These are phyloP conservation scores for Leccinum pallidistipes DNA, from an alignment of 1,284 basidiomycete species.

Conservation along the genomic window DNA sequence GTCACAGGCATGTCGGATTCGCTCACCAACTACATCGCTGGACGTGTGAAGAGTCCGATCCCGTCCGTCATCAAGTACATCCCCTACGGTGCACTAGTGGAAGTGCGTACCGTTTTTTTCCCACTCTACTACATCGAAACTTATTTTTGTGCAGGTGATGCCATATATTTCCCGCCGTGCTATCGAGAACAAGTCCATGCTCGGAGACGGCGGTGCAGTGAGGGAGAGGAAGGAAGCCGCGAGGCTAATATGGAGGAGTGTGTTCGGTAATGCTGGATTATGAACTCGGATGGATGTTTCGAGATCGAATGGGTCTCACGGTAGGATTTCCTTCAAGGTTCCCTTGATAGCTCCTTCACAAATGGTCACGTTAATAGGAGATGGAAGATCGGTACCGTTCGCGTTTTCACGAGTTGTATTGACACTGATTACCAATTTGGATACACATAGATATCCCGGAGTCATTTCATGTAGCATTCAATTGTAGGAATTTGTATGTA, in stretches of 20 bases:
- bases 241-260: constrained; percentile 48
- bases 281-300: constrained; percentile 12
- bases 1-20: constrained; percentile 80
- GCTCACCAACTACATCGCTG: constrained; percentile 70
- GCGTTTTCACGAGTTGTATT: neutral
- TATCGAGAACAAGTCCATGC: constrained; percentile 71
- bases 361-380: neutral
- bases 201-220: constrained; percentile 55
- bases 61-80: constrained; percentile 86
- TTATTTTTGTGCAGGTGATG: constrained; percentile 44
- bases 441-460: constrained; percentile 1
- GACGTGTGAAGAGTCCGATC: constrained; percentile 51
- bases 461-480: neutral
- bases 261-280: constrained; percentile 38
- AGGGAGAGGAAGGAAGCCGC: constrained; percentile 55
- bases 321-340: neutral
- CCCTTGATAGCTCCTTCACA: neutral
- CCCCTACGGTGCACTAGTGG: constrained; percentile 80
- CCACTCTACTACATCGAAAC: neutral
- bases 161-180: constrained; percentile 76
- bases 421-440: neutral
- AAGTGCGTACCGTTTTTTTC: constrained; percentile 40
- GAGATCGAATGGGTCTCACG: neutral
- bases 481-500: neutral
- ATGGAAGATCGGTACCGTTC: neutral